Evolutionary conservation across 495 filamentous ascomycete genomes (phyloP).

Genomic region (Hypoxylon subgilvum): DNA sequence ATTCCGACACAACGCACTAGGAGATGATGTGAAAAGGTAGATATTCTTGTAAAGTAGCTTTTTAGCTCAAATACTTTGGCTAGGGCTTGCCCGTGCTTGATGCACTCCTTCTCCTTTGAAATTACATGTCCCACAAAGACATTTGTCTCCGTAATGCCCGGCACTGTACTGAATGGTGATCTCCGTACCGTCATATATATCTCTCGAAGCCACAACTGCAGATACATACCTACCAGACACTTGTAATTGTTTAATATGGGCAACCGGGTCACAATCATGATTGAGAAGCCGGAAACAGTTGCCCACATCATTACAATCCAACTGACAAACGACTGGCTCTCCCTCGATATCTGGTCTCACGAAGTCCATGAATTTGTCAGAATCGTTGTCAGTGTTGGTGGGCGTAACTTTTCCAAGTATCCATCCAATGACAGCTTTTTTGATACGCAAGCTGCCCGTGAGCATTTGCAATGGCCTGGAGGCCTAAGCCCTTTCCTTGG

Average conservation of each 20-base stretch:
- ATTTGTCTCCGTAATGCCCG: neutral
- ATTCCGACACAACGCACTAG: too few relatives aligned
- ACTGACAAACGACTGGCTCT: neutral
- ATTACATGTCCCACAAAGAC: neutral
- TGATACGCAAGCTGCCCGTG: too few relatives aligned
- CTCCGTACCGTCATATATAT: neutral
- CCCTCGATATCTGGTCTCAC: neutral
- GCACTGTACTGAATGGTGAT: neutral
- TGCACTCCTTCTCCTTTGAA: too few relatives aligned
- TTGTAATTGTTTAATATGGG: neutral
- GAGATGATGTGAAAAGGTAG: too few relatives aligned
- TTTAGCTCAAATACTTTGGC: too few relatives aligned
- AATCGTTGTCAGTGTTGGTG: too few relatives aligned
- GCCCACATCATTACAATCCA: neutral
- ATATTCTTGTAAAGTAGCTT: too few relatives aligned
- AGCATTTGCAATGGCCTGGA: too few relatives aligned
- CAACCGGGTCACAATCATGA: neutral
- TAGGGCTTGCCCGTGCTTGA: too few relatives aligned
- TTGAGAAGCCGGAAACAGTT: neutral
- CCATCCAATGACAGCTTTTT: too few relatives aligned
- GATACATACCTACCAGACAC: neutral
- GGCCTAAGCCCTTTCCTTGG: too few relatives aligned
- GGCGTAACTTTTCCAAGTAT: too few relatives aligned
- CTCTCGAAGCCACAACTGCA: neutral
- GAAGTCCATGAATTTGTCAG: neutral